Percentiles rank a stretch among this genome's conserved stretches.
These are phyloP conservation scores for Thalassiosira profunda DNA, from an alignment of 108 stramenopile genomes.

Conservation along the genomic window DNA sequence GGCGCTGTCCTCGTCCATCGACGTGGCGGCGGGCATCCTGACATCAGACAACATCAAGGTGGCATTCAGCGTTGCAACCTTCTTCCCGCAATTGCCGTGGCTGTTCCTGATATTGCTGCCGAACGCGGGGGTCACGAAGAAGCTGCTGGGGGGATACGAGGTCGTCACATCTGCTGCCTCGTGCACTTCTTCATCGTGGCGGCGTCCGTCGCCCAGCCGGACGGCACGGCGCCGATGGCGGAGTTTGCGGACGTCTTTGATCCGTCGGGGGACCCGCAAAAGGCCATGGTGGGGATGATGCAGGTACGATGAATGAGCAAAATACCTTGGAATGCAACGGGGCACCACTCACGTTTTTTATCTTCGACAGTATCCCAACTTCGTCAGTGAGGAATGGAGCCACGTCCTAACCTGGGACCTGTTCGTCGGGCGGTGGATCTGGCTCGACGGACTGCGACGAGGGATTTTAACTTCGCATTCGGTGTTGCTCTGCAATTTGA, in stretches of 20 bases:
- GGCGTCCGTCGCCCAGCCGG: conserved; percentile 67
- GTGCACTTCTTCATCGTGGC: conserved; percentile 86
- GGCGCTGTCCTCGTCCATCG: conserved; percentile 31
- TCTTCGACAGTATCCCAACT: conserved; percentile 77
- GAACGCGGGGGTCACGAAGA: conserved; percentile 65
- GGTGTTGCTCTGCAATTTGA: conserved; percentile 86
- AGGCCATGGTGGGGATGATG: conserved; percentile 88
- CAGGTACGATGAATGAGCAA: neutral
- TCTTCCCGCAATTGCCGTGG: conserved; percentile 87
- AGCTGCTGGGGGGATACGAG: conserved; percentile 70
- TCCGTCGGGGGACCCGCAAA: conserved; percentile 79
- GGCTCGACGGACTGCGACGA: conserved; percentile 86
- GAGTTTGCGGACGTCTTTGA: conserved; percentile 92
- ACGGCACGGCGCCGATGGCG: conserved; percentile 78
- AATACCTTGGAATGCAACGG: neutral
- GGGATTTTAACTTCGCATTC: conserved; percentile 85
- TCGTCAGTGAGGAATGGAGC: conserved; percentile 90
- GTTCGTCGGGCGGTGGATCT: conserved; percentile 91
- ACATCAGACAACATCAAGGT: conserved; percentile 65
- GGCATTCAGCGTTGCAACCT: conserved; percentile 86
- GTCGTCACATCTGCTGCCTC: conserved; percentile 60
- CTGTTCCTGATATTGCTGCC: conserved; percentile 76
- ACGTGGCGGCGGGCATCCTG: conserved; percentile 30
- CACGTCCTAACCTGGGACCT: conserved; percentile 95
- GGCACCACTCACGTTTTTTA: neutral